A percentile compares a stretch with the other conserved stretches of the same genome.
These are phyloP conservation scores for Metarhizium humberi DNA, from an alignment of 2,329 filamentous ascomycete species.

Conservation along the genomic window DNA sequence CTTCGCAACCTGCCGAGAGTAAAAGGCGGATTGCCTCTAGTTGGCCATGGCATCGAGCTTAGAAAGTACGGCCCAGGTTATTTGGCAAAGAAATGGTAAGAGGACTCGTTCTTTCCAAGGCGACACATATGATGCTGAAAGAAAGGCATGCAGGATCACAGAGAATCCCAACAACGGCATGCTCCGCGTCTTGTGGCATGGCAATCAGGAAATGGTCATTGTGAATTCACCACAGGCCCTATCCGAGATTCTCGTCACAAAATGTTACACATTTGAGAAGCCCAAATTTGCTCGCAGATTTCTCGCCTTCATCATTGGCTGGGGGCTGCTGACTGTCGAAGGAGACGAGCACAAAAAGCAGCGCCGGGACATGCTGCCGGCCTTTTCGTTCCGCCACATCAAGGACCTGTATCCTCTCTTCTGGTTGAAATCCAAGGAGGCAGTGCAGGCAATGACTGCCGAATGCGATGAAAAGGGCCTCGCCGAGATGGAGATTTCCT, in stretches of 20 bases:
- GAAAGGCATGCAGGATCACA: background rate
- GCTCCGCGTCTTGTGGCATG: background rate
- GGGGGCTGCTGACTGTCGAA: conserved; percentile 25
- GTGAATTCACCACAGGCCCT: conserved; percentile 50
- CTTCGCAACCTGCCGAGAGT: background rate
- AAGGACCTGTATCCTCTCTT: conserved; percentile 24
- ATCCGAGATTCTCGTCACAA: conserved; percentile 54
- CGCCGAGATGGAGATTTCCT: conserved; percentile 11
- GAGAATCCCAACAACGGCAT: background rate
- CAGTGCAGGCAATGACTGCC: conserved; percentile 9
- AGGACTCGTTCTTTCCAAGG: background rate
- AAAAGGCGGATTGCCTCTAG: background rate
- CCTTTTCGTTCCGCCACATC: conserved; percentile 23
- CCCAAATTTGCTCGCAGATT: conserved; percentile 50
- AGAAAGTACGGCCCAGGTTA: background rate
- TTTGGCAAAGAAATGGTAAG: background rate
- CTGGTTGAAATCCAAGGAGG: conserved; percentile 19
- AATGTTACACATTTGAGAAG: conserved; percentile 59
- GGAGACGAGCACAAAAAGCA: conserved; percentile 23
- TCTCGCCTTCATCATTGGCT: conserved; percentile 74
- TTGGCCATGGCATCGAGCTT: background rate
- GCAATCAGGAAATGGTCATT: conserved; percentile 29
- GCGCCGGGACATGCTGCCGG: conserved; percentile 20
- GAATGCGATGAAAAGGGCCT: conserved; percentile 5
- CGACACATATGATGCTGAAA: background rate